phyloP scores from a whole-genome alignment of 208 protist species.

The Herpetomonas samuelpessoai region DNA sequence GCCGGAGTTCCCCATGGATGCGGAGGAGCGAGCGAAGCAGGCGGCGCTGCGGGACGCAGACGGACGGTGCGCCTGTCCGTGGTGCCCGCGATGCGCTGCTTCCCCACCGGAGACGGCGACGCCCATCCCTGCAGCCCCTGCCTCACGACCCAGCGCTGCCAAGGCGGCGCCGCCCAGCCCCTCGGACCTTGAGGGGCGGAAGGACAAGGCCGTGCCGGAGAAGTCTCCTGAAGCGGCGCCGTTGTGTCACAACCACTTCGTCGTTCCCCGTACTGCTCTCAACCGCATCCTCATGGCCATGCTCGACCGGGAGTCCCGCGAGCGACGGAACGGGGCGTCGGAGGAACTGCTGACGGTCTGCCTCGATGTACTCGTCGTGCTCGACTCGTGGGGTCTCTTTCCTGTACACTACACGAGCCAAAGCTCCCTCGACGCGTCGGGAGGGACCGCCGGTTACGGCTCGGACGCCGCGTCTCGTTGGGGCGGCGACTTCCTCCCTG shows the following conservation, averaged over 20 bases:
- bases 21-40: neutral
- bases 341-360: neutral
- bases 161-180: neutral
- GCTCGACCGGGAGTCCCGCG: conserved; percentile 4
- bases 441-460: no score
- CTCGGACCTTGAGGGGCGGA: neutral
- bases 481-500: no score
- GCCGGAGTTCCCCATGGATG: neutral
- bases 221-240: no score
- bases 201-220: no score
- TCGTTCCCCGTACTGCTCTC: neutral
- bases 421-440: no score
- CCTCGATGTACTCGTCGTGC: neutral
- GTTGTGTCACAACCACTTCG: neutral
- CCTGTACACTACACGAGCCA: neutral
- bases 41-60: neutral
- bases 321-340: neutral
- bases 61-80: neutral
- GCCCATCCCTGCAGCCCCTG: no score
- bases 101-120: neutral
- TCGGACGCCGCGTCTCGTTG: no score
- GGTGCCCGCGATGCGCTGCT: neutral
- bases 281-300: neutral
- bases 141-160: no score
- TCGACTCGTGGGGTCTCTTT: conserved; percentile 2